A percentile compares a stretch with the other conserved stretches of the same genome.
Evolutionary conservation across 306 rosid genomes (phyloP).

Genomic region (Malus asiatica): DNA sequence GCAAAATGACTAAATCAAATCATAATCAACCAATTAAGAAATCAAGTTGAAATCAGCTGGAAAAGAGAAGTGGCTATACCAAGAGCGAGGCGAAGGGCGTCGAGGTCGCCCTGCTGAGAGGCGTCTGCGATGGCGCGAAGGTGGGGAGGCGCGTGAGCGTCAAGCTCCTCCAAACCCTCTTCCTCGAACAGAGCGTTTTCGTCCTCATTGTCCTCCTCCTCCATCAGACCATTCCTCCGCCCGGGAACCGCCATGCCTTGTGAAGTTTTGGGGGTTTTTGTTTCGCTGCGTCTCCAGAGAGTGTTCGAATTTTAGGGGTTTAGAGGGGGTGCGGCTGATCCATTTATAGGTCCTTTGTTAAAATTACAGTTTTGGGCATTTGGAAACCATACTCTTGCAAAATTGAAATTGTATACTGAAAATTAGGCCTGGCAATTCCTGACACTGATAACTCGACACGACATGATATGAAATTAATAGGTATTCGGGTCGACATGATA

Average conservation of each 20-base stretch:
- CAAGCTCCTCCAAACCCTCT: conserved; percentile 31
- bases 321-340: neutral
- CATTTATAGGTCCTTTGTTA: too few species aligned
- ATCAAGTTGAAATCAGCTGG: neutral
- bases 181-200: conserved; percentile 71
- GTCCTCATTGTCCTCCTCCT: conserved; percentile 52
- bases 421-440: too few species aligned
- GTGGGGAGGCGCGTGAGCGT: conserved; percentile 57
- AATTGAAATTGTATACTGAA: too few species aligned
- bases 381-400: too few species aligned
- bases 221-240: conserved; percentile 54
- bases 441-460: too few species aligned
- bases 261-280: neutral
- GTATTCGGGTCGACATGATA: too few species aligned
- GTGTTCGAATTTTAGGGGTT: neutral
- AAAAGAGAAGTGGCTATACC: conserved; percentile 28
- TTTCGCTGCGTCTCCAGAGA: neutral
- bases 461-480: too few species aligned
- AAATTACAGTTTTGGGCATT: neutral
- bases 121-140: conserved; percentile 68
- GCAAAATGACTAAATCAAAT: neutral
- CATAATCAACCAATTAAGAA: neutral
- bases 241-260: conserved; percentile 71
- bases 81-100: conserved; percentile 63
- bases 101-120: conserved; percentile 46